A percentile compares a stretch with the other conserved stretches of the same genome.
phyloP scores from a whole-genome alignment of 495 filamentous ascomycete species.

The Chaetomium cochliodes region DNA sequence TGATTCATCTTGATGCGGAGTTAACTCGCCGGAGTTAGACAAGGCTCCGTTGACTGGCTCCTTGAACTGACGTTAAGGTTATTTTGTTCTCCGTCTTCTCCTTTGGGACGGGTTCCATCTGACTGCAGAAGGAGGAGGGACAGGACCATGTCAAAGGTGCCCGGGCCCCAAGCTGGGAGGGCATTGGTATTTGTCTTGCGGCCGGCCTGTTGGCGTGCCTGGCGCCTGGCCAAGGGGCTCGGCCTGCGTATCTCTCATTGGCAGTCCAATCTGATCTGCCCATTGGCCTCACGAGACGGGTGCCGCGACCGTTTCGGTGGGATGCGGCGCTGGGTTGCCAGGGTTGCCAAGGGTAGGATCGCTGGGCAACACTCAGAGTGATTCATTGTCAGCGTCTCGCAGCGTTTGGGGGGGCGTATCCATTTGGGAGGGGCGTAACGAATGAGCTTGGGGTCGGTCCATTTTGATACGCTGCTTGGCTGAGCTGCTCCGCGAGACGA shows the following conservation, averaged over 20 bases:
- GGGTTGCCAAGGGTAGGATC: background rate
- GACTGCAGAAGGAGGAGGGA: background rate
- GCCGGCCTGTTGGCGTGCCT: background rate
- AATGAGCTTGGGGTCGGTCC: background rate
- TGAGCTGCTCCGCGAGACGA: too few relatives aligned
- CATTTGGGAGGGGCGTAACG: background rate
- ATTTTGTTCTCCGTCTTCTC: background rate
- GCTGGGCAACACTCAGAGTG: background rate
- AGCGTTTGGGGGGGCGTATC: background rate
- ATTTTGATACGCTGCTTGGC: background rate
- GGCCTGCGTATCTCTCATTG: background rate
- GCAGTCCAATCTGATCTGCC: background rate
- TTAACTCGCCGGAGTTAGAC: conserved; percentile 17
- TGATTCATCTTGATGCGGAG: conserved; percentile 10
- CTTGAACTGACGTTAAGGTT: background rate
- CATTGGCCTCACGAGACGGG: background rate
- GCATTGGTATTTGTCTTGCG: background rate
- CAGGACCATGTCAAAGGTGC: background rate
- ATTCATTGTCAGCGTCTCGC: background rate
- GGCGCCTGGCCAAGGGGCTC: conserved; percentile 10
- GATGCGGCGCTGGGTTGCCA: background rate
- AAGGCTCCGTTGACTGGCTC: conserved; percentile 4
- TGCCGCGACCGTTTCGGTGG: background rate
- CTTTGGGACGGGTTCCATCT: background rate
- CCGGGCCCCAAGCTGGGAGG: background rate